These are phyloP conservation scores for Agrocybe chaxingu DNA, from an alignment of 768 basidiomycete genomes.

Conservation along the genomic window DNA sequence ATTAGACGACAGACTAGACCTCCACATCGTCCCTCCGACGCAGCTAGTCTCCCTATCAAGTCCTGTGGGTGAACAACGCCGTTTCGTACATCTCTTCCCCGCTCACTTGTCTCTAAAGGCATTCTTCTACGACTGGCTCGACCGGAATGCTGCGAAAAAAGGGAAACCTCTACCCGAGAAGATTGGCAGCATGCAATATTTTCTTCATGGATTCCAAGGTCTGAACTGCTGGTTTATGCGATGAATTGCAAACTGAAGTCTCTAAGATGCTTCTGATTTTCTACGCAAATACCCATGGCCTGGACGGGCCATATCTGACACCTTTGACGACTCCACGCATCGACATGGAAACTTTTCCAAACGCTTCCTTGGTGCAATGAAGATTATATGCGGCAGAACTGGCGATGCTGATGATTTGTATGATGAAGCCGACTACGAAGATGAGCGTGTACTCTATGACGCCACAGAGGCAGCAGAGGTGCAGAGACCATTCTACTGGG, in stretches of 20 bases:
- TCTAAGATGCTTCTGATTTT: conserved; percentile 83
- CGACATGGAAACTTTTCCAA: conserved; percentile 68
- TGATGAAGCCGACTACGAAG: conserved; percentile 74
- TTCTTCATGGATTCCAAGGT: conserved; percentile 83
- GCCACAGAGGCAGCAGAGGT: conserved; percentile 54
- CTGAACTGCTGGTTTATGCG: not conserved
- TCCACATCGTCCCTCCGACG: conserved; percentile 84
- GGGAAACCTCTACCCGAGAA: conserved; percentile 83
- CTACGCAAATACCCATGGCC: conserved; percentile 87
- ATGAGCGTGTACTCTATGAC: conserved; percentile 68
- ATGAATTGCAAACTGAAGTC: not conserved
- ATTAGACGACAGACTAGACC: conserved; percentile 67
- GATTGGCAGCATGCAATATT: conserved; percentile 88
- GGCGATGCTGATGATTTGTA: conserved; percentile 68
- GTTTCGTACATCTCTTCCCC: not conserved
- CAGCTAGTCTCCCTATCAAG: conserved; percentile 81
- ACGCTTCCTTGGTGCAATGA: conserved; percentile 62
- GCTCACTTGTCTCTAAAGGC: conserved; percentile 40
- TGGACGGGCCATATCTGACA: conserved; percentile 78
- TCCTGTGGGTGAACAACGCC: conserved; percentile 42
- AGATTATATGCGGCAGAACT: conserved; percentile 82
- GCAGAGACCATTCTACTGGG: conserved; percentile 79
- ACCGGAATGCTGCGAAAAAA: conserved; percentile 77
- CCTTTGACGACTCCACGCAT: conserved; percentile 82
- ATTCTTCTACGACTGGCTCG: conserved; percentile 93